Base-by-base conservation (phyloP, 371 early-diverging fungal species). In the Mortierella sp. region DNA sequence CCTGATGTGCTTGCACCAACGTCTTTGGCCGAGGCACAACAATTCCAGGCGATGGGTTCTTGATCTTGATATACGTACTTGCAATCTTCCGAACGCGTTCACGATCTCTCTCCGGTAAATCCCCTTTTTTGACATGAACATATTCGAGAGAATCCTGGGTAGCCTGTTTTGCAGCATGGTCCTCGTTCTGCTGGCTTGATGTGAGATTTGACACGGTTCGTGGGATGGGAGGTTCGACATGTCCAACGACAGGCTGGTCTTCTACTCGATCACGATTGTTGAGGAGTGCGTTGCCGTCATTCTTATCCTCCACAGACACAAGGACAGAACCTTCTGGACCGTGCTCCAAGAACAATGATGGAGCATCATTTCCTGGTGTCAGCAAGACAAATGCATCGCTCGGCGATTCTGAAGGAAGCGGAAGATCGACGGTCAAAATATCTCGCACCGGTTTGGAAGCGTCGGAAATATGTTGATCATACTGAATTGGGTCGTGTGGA, bases 341-440 rank as follows among this genome's bases (percentile, higher is more conserved):
- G 8, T 27, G 54, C 10, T 66, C 67, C 42, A 59, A 16, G 8
- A 54, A 47, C 14, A 52, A n/a, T 1, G 21, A 2, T 2, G 67
- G 47, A 0, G 52, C 21, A 26, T 46, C 47, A 5, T 42, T 18
- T 34, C 47, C 2, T 61, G 43, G 8, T 70, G n/a, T 45, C 50
- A 70, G 31, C 31, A 70, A 27, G 14, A 70, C 49, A 55, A 64
- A 70, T 10, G 71, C 38, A 41, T 70, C 71, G 0, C 60, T 47
- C 2, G 71, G 71, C 34, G 71, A 64, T 38, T 70, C 71, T 26
- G 71, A 64, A 1, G 64, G 64, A 2, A 64, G 56, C 12, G 71
- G 71, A 14, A 64, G 60, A 23, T n/a, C n/a, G n/a, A n/a, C n/a
- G n/a, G n/a, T n/a, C n/a, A n/a, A n/a, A n/a, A n/a, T n/a, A n/a